Conservation (phyloP, 2,329 filamentous ascomycete genomes). For the Sporothrix globosa region DNA sequence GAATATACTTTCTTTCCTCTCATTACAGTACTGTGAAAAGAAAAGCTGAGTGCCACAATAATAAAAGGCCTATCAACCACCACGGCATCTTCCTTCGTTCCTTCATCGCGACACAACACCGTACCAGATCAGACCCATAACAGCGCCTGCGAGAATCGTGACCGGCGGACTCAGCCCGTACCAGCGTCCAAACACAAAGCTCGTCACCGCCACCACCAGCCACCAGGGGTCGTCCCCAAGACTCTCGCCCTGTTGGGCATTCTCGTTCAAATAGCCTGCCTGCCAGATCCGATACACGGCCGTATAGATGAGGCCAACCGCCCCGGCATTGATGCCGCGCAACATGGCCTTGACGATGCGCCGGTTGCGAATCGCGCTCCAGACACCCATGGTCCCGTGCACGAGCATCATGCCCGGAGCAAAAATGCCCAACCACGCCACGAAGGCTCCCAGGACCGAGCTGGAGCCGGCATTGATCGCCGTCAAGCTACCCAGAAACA, state of each 20-base stretch:
- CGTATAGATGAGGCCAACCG: neutral
- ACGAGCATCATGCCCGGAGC: neutral
- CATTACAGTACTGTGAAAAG: no score
- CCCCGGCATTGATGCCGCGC: neutral
- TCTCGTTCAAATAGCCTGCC: neutral
- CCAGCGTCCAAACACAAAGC: neutral
- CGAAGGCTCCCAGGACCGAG: neutral
- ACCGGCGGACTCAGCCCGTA: neutral
- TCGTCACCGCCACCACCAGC: neutral
- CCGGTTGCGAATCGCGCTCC: neutral
- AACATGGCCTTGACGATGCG: neutral
- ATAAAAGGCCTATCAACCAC: no score
- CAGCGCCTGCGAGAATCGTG: neutral
- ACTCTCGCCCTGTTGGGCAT: neutral
- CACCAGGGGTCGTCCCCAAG: neutral
- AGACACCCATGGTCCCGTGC: neutral
- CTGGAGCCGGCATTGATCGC: neutral
- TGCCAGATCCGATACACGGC: neutral
- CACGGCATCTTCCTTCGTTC: no score
- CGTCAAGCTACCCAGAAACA: neutral
- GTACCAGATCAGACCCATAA: constrained; percentile 6
- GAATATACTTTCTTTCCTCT: no score
- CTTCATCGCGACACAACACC: neutral
- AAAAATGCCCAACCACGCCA: constrained; percentile 3
- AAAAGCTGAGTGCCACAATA: no score